Evolutionary conservation across 2,329 filamentous ascomycete genomes (phyloP), one percentile per base, ranked within the genome.

Genomic region (Intubia oerlemansii): DNA sequence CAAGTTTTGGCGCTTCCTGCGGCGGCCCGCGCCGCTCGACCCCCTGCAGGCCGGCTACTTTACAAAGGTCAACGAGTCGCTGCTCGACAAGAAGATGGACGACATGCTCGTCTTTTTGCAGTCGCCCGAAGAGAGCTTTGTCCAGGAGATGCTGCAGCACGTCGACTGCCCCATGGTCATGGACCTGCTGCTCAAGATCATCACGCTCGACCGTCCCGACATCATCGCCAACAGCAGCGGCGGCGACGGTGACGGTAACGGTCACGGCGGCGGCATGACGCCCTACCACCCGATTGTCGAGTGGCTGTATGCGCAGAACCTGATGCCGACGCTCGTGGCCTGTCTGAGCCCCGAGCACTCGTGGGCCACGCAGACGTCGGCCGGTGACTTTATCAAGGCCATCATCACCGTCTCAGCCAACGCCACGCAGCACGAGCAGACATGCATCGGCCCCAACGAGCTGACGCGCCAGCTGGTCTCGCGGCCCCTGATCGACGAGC

Each of bases 361-460:
- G 37, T 80, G 81, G 48, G 79, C 85, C 2, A 90, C 88, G 3
- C 88, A 98, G 49, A 95, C 88, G 0, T 90, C 88, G 0, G 88
- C 88, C 1, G 88, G 88, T 24, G 88, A 98, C 46, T 98, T 98
- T 41, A 66, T 98, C 42, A 98, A 98, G 50, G 88, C 88, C 24
- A 93, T 98, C 45, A 95, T 98, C 39, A 98, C 88, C 16, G 93
- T 98, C 33, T 95, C 88, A 2, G 88, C 88, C 35, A 98, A 98
- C 45, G 88, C 88, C 4, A 93, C 85, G 2, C 88, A 92, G 41
- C 91, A 93, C 44, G 88, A 98, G 44, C 84, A 93, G 47, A 88
- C 85, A n/a, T 93, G 90, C 43, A 95, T 98, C 46, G 88, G 88
- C 4, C 88, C 88, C 4, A 98, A 98, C 47, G 88, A 92, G 45